Base-by-base conservation (phyloP, 2,329 filamentous ascomycete genomes). In the Sarocladium brachiariae region DNA sequence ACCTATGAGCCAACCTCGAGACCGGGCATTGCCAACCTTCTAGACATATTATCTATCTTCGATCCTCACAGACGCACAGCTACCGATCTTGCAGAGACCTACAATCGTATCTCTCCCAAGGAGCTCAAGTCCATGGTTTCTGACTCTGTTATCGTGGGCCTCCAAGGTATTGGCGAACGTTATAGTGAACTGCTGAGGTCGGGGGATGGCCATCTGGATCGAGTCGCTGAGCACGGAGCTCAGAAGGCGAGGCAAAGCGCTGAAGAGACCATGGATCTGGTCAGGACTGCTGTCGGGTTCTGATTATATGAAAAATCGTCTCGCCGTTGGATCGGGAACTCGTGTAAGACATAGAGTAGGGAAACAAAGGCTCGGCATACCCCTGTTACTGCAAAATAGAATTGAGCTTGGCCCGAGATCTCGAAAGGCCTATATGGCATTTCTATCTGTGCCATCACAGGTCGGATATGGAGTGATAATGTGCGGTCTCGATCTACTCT, bases 21-120 rank as follows among this genome's bases (percentile, higher is more conserved):
- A 21, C 92, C 92, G 0, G 93, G 90, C 0, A 86, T 99, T 3
- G 84, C 91, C 10, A 99, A 97, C 63, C 73, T 99, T 11, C 69
- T 99, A 1, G 82, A 89, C 52, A 79, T 99, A 14, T 69, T 92
- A n/a, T 83, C 82, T 21, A 80, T 88, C 54, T 81, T 92, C 58
- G 78, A 84, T 50, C 57, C 63, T 3, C 58, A 65, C 23, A 59
- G 61, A 2, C 67, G 71, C 47, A 70, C 61, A 11, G 65, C 72
- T 1, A 55, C 59, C 39, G 63, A 73, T 37, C 57, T 80, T 18
- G 75, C 69, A 2, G 51, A 62, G 11, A 61, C 62, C 7, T 68
- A 71, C 45, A 62, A 63, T 4, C 64, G 67, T 2, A 61, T 72
- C 19, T 60, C 62, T 18, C 65, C 71, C 1, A 66, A 62, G 16